phyloP scores from a whole-genome alignment of 2,329 filamentous ascomycete species.

The Botrytis aclada region DNA sequence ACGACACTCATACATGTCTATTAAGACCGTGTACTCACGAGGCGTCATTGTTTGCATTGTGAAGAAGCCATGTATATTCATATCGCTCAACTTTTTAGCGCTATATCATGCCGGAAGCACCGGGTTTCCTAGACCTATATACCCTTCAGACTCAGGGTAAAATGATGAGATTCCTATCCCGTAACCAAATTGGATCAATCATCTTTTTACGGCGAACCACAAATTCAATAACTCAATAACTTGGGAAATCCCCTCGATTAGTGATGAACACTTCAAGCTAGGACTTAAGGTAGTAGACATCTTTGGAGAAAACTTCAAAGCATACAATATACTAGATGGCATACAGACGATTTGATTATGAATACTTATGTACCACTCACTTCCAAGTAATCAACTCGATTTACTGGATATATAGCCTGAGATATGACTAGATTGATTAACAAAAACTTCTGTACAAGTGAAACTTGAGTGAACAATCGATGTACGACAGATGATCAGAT shows the following conservation, averaged over 20 bases:
- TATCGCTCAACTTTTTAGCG: not conserved
- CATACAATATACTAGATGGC: not conserved
- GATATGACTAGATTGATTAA: not conserved
- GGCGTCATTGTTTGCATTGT: not conserved
- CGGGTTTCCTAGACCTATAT: not conserved
- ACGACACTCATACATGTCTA: not conserved
- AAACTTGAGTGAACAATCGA: not conserved
- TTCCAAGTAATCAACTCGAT: not conserved
- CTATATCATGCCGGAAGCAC: not conserved
- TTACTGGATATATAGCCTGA: not conserved
- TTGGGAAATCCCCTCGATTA: too few species aligned
- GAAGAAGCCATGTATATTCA: rapidly evolving
- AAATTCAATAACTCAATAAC: too few species aligned
- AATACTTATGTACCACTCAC: not conserved
- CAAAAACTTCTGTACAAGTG: not conserved
- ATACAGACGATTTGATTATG: not conserved
- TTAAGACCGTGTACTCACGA: not conserved
- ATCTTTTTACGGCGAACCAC: not conserved
- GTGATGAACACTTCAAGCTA: not conserved
- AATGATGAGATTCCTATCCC: not conserved
- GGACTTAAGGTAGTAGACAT: not conserved
- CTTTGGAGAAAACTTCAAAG: not conserved
- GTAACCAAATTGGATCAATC: not conserved
- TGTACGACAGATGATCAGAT: not conserved
- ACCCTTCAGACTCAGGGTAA: not conserved